Percentiles rank a stretch among this genome's conserved stretches.
These are phyloP conservation scores for Bryum argenteum DNA, from an alignment of 225 moss, liverwort and hornwort species.

Conservation along the genomic window DNA sequence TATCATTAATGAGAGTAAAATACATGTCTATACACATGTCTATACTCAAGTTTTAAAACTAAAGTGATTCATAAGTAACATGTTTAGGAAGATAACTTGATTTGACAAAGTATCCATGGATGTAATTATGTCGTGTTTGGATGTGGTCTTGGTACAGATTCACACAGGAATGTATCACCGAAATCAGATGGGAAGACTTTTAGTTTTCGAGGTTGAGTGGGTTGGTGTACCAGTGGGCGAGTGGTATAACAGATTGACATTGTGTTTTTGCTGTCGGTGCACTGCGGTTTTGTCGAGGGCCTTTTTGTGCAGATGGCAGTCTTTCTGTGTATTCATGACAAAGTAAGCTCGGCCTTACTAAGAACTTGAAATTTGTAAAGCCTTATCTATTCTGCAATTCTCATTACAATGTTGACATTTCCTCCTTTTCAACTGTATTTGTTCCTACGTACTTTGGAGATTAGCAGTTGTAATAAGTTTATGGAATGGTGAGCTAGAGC, in stretches of 20 bases:
- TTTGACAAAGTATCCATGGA: too few relatives aligned
- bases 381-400: background rate
- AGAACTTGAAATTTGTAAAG: background rate
- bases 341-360: constrained; percentile 52
- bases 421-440: background rate
- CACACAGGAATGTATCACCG: too few relatives aligned
- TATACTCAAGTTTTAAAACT: too few relatives aligned
- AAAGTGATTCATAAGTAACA: too few relatives aligned
- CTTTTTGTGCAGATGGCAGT: constrained; percentile 94
- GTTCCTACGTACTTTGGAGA: background rate
- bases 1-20: too few relatives aligned
- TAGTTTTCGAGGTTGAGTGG: constrained; percentile 17
- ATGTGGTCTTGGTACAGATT: too few relatives aligned
- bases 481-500: constrained; percentile 1
- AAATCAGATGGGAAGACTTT: constrained; percentile 15
- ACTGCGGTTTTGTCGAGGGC: constrained; percentile 80
- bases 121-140: too few relatives aligned
- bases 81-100: too few relatives aligned
- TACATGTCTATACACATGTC: too few relatives aligned
- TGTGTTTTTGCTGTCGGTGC: constrained; percentile 70
- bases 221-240: constrained; percentile 11
- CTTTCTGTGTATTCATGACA: constrained; percentile 90
- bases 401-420: background rate
- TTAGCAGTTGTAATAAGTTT: background rate
- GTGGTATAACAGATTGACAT: constrained; percentile 8